Percentiles rank a stretch among this genome's conserved stretches.
These are phyloP conservation scores for Apium graveolens DNA, from an alignment of 129 eudicot genomes.

Conservation along the genomic window DNA sequence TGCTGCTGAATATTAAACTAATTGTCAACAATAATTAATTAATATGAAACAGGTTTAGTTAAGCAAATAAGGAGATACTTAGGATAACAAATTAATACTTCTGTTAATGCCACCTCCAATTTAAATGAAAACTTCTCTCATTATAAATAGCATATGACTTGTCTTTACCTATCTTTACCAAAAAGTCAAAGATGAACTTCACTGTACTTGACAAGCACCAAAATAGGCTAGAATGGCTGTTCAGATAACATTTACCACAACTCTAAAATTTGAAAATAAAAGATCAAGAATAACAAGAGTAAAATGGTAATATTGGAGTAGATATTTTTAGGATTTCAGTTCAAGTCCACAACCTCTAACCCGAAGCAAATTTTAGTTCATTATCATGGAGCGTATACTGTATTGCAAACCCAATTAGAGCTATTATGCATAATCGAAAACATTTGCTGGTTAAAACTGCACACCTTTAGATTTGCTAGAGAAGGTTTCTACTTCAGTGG, in stretches of 20 bases:
- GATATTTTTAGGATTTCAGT: neutral
- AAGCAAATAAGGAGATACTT: neutral
- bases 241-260: neutral
- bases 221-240: neutral
- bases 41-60: neutral
- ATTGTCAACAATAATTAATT: neutral
- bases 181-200: neutral
- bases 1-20: neutral
- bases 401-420: neutral
- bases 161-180: neutral
- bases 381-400: neutral
- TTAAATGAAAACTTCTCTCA: neutral
- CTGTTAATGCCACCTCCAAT: neutral
- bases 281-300: neutral
- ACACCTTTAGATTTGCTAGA: slow-evolving; percentile 79
- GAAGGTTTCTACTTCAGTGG: slow-evolving; percentile 61
- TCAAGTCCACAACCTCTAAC: neutral
- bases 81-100: neutral
- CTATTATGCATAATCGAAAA: neutral
- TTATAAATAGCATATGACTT: neutral
- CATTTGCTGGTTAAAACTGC: neutral
- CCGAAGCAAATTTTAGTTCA: neutral
- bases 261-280: neutral
- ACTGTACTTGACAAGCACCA: neutral
- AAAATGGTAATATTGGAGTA: neutral